Conservation (phyloP, 331 rosid genomes). For the Phaseolus coccineus region DNA sequence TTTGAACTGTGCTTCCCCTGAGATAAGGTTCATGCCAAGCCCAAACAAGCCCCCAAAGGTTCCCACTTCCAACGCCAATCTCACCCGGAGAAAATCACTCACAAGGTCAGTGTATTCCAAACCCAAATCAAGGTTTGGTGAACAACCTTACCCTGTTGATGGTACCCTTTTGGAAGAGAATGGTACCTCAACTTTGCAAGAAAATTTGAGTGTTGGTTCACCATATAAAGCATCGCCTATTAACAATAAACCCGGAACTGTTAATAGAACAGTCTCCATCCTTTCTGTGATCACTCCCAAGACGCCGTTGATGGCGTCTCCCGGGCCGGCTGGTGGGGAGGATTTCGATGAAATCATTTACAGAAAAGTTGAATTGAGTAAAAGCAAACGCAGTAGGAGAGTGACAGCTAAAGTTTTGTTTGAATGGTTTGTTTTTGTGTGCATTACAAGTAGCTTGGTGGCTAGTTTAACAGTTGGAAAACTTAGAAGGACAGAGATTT, state of each 20-base stretch:
- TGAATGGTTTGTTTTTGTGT: conserved; percentile 54
- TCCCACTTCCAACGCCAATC: conserved; percentile 53
- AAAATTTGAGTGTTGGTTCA: conserved; percentile 55
- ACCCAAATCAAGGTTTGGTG: conserved; percentile 91
- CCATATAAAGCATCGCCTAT: conserved; percentile 61
- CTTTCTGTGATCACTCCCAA: conserved; percentile 51
- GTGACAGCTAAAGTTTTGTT: conserved; percentile 54
- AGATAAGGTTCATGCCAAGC: conserved; percentile 57
- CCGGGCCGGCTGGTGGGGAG: conserved; percentile 55
- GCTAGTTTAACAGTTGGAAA: conserved; percentile 64
- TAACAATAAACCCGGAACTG: conserved; percentile 44
- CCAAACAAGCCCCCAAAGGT: conserved; percentile 67
- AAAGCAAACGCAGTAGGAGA: conserved; percentile 56
- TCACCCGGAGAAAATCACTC: conserved; percentile 55
- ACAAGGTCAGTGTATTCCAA: conserved; percentile 66
- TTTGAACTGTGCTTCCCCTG: conserved; percentile 60
- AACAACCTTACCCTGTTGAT: conserved; percentile 59
- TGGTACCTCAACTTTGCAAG: conserved; percentile 44
- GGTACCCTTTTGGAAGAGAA: conserved; percentile 57
- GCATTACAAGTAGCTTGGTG: conserved; percentile 58
- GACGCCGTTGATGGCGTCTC: conserved; percentile 55
- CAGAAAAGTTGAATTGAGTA: conserved; percentile 63
- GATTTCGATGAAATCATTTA: conserved; percentile 72
- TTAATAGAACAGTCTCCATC: conserved; percentile 53
- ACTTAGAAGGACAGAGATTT: conserved; percentile 38